Conservation (phyloP, 179 eudicot species). For the Silene coronaria region DNA sequence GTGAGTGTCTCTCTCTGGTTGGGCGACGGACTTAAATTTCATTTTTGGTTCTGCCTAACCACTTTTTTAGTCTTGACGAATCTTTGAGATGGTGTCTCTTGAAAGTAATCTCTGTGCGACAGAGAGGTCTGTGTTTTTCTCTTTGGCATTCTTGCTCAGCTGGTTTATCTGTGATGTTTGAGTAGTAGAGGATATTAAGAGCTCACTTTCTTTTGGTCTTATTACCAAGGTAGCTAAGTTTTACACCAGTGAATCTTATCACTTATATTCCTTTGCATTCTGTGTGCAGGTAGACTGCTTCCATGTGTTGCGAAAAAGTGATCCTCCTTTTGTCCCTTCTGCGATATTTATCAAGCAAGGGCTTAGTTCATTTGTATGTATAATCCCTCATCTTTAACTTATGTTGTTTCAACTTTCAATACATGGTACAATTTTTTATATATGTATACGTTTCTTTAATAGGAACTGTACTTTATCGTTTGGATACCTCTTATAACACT, state of each 20-base stretch:
- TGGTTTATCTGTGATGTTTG: background rate
- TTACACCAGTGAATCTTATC: background rate
- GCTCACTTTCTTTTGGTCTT: background rate
- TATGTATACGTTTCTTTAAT: background rate
- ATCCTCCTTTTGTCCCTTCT: constrained; percentile 87
- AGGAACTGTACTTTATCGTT: background rate
- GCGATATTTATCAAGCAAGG: constrained; percentile 82
- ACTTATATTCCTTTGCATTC: constrained; percentile 8
- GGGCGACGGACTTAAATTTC: background rate
- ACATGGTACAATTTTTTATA: background rate
- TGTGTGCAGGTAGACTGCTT: constrained; percentile 82
- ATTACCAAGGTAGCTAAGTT: background rate
- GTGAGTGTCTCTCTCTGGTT: background rate
- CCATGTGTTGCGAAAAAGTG: constrained; percentile 87
- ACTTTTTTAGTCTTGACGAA: background rate
- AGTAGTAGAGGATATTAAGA: too few species aligned
- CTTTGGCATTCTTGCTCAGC: background rate
- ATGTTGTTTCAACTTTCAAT: background rate
- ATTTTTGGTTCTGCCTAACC: background rate
- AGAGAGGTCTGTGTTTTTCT: background rate
- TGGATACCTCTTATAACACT: background rate
- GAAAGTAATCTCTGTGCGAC: background rate
- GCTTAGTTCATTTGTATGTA: constrained; percentile 77
- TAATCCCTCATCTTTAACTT: constrained; percentile 12
- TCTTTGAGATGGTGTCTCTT: background rate